Percentiles rank a stretch among this genome's conserved stretches.
These are phyloP conservation scores for Marchantia paleacea DNA, from an alignment of 225 moss, liverwort and hornwort species.

Conservation along the genomic window DNA sequence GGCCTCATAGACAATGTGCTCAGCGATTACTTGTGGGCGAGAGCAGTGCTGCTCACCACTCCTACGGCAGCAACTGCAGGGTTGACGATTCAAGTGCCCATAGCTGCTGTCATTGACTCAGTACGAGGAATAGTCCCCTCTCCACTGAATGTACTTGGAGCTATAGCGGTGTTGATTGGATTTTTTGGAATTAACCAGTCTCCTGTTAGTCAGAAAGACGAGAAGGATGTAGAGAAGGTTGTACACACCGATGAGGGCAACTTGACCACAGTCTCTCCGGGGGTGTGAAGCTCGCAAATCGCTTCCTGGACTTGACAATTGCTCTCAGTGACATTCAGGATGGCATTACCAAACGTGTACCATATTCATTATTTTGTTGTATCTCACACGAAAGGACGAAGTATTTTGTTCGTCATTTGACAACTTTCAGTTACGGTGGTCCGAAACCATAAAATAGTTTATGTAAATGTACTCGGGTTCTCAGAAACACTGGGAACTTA, in stretches of 20 bases:
- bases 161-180: slow-evolving; percentile 66
- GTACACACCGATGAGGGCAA: not conserved
- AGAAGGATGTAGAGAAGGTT: slow-evolving; percentile 1
- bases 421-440: not conserved
- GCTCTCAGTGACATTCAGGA: not conserved
- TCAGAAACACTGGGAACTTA: not conserved
- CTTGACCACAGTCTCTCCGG: not conserved
- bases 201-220: slow-evolving; percentile 13
- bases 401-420: not conserved
- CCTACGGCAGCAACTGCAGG: slow-evolving; percentile 90
- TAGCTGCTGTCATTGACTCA: slow-evolving; percentile 72
- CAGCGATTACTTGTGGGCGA: slow-evolving; percentile 95
- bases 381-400: not conserved
- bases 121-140: slow-evolving; percentile 61
- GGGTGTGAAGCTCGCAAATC: not conserved
- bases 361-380: not conserved
- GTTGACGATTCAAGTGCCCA: slow-evolving; percentile 82
- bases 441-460: not conserved
- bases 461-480: not conserved
- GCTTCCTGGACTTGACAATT: not conserved
- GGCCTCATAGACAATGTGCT: slow-evolving; percentile 86
- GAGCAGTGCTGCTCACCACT: slow-evolving; percentile 76
- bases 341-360: not conserved
- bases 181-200: slow-evolving; percentile 89
- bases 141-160: slow-evolving; percentile 50